Evolutionary conservation across 1,284 basidiomycete species (phyloP), one percentile per base, ranked within the genome.

Genomic region (Rhodotorula sp.): DNA sequence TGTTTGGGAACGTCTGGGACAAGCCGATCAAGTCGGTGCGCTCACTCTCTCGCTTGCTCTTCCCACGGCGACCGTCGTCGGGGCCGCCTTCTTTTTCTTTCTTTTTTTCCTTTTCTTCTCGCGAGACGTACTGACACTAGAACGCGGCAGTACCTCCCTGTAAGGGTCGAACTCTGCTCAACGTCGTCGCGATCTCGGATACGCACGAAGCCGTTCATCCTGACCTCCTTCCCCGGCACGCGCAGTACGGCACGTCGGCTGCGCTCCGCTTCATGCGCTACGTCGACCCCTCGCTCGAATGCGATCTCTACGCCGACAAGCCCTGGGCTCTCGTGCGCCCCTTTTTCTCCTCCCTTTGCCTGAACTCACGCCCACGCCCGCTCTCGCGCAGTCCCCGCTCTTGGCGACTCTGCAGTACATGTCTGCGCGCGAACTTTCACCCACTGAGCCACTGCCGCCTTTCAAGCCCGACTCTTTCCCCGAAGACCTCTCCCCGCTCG

Each of bases 231-330:
- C 32, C 17, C 4, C 6, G 10, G 10, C 4, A 8, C 10, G 24
- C 53, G 4, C 61, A 72, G 71, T 74, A 74, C 57, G 74, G 74
- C 11, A 75, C 68, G 5, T 29, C 65, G 30, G 75, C 76, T 10
- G 77, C 72, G 6, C 70, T 78, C 2, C 59, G 68, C 20, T 76
- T 78, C 61, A 69, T 75, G 17, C 60, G 62, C 29, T 69, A 72
- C 54, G 62, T 77, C 52, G 77, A 78, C 58, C 77, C 77, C 17
- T 69, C 74, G 1, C 64, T 78, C n/a, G 62, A 67, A 9, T 76
- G 76, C 53, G 77, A 78, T 52, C 59, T 78, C 1, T 78, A 76
- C 52, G 73, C 68, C 49, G 77, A 78, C 64, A 73, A 75, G 67
- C 77, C 77, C 6, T 78, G 76, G 76, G 77, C 76, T 0, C 63